These are phyloP conservation scores for Xylariomycetidae sp. DNA, from an alignment of 2,329 filamentous ascomycete genomes.

Conservation along the genomic window DNA sequence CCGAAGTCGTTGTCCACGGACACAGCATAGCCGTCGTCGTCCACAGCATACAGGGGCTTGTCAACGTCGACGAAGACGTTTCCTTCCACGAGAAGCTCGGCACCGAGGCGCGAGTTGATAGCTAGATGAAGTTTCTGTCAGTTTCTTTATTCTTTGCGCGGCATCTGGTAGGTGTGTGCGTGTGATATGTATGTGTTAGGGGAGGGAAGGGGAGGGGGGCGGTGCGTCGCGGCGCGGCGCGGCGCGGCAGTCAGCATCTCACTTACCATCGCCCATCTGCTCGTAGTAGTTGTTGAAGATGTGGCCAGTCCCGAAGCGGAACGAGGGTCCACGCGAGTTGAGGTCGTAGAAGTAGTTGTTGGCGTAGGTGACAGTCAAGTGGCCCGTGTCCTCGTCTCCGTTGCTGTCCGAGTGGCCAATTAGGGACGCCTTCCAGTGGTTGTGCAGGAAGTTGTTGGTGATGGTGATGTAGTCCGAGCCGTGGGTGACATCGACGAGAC, in stretches of 20 bases:
- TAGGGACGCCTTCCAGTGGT: constrained; percentile 40
- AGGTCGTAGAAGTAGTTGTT: constrained; percentile 68
- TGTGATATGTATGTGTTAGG: too few relatives aligned
- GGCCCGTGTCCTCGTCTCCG: constrained; percentile 57
- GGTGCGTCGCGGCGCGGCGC: too few relatives aligned
- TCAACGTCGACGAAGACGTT: constrained; percentile 25
- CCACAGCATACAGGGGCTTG: constrained; percentile 24
- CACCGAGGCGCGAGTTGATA: constrained; percentile 44
- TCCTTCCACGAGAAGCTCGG: constrained; percentile 48
- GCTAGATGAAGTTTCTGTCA: too few relatives aligned
- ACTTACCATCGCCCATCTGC: constrained; percentile 29
- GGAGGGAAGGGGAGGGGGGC: too few relatives aligned
- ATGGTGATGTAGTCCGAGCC: constrained; percentile 57
- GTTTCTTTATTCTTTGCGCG: too few relatives aligned
- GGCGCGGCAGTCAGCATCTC: too few relatives aligned
- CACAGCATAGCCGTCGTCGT: constrained; percentile 40
- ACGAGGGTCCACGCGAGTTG: constrained; percentile 49
- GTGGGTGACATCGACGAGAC: constrained; percentile 60
- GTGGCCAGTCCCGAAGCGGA: constrained; percentile 56
- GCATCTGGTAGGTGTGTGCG: too few relatives aligned
- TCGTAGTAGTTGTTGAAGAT: constrained; percentile 38
- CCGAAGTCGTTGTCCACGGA: constrained; percentile 40
- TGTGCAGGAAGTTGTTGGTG: constrained; percentile 35
- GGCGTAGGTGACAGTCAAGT: constrained; percentile 61
- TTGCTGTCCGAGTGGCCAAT: constrained; percentile 54